phyloP scores from a whole-genome alignment of 805 yeast species.

The Saccharomycopsis schoenii region DNA sequence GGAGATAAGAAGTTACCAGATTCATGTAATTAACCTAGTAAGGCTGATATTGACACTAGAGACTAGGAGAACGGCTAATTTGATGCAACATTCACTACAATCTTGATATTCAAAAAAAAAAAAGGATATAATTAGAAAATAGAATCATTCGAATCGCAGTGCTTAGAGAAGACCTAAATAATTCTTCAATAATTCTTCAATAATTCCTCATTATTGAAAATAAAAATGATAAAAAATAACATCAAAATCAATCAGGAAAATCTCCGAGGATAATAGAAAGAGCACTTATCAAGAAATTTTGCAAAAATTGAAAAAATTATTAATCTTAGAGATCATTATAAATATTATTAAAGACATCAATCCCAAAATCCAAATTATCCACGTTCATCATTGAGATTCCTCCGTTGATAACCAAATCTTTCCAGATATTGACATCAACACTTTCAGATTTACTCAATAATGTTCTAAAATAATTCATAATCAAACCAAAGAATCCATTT shows the following conservation, averaged over 20 bases:
- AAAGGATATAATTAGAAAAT: too few species aligned
- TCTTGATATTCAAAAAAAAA: too few species aligned
- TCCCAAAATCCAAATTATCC: slow-evolving; percentile 15
- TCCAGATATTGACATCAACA: slow-evolving; percentile 7
- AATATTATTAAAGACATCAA: slow-evolving; percentile 6
- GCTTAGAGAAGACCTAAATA: too few species aligned
- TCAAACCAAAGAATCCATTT: background rate
- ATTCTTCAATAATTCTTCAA: too few species aligned
- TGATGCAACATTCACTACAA: too few species aligned
- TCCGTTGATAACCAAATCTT: slow-evolving; percentile 9
- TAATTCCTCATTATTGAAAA: too few species aligned
- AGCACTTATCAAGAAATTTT: background rate
- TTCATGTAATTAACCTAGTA: background rate
- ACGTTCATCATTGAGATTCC: slow-evolving; percentile 15
- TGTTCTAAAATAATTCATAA: background rate
- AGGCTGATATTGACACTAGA: too few species aligned
- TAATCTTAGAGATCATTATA: background rate
- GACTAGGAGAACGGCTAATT: too few species aligned
- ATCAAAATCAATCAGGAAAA: background rate
- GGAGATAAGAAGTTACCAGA: too few species aligned
- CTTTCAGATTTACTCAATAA: background rate
- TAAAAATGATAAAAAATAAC: too few species aligned
- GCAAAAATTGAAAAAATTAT: too few species aligned
- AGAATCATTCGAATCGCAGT: too few species aligned
- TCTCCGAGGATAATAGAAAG: background rate